Conservation (phyloP, 106 monocot genomes). For the Dactylorhiza incarnata region DNA sequence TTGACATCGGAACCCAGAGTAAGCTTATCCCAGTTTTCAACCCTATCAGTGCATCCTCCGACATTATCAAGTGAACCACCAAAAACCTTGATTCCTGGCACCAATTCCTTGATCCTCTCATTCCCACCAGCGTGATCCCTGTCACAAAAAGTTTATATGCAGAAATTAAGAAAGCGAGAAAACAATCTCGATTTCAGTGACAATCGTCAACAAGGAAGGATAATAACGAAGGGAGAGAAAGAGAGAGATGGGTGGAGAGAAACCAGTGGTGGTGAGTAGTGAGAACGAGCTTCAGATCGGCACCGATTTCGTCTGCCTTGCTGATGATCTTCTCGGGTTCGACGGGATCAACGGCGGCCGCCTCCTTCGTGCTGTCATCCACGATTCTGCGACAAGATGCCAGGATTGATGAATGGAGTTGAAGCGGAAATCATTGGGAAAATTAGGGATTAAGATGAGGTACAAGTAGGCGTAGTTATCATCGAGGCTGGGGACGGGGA, state of each 20-base stretch:
- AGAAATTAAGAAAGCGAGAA: background rate
- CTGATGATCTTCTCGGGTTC: constrained; percentile 82
- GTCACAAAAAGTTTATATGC: background rate
- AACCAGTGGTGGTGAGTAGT: constrained; percentile 98
- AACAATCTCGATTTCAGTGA: background rate
- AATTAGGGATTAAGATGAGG: constrained; percentile 3
- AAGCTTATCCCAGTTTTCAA: constrained; percentile 78
- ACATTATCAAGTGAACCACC: constrained; percentile 82
- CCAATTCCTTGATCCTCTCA: constrained; percentile 59
- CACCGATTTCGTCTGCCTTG: constrained; percentile 55
- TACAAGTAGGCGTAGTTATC: constrained; percentile 97
- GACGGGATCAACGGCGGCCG: constrained; percentile 88
- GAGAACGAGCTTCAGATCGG: constrained; percentile 67
- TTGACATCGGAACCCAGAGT: constrained; percentile 45
- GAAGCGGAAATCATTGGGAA: background rate
- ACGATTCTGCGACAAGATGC: constrained; percentile 41
- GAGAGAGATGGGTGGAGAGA: background rate
- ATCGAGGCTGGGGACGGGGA: constrained; percentile 69
- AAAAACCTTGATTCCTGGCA: constrained; percentile 75
- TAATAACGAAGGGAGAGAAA: background rate
- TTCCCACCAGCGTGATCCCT: constrained; percentile 99
- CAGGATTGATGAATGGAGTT: background rate
- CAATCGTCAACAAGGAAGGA: background rate
- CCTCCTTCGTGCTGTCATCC: constrained; percentile 60
- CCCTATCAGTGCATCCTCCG: constrained; percentile 64